phyloP scores from a whole-genome alignment of 345 rosid genomes.

The Salix caprea region DNA sequence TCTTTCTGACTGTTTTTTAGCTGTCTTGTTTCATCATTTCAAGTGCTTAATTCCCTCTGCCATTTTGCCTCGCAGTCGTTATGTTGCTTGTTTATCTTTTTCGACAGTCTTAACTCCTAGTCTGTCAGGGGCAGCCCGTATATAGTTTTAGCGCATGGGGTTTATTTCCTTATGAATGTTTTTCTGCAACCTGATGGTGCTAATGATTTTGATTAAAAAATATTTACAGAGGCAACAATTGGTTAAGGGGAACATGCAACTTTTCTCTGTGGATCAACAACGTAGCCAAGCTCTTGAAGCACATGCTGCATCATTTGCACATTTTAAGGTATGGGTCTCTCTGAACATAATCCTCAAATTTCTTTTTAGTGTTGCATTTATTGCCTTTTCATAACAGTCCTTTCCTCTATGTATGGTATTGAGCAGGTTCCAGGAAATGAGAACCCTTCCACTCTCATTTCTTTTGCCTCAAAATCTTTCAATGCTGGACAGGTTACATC shows the following conservation, averaged over 20 bases:
- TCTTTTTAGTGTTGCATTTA: neutral
- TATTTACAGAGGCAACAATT: slow-evolving; percentile 64
- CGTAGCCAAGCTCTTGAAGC: slow-evolving; percentile 99
- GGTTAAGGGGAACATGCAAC: slow-evolving; percentile 95
- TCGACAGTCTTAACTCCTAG: neutral
- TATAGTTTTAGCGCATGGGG: neutral
- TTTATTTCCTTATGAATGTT: neutral
- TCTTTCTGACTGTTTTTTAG: neutral
- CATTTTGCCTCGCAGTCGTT: neutral
- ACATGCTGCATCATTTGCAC: slow-evolving; percentile 98
- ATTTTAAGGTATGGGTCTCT: slow-evolving; percentile 49
- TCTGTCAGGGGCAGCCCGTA: neutral
- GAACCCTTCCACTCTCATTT: slow-evolving; percentile 81
- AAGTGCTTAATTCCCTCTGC: neutral
- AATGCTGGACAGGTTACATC: slow-evolving; percentile 92
- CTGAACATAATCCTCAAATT: neutral
- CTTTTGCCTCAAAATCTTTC: slow-evolving; percentile 81
- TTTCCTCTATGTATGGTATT: neutral
- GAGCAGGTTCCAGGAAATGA: slow-evolving; percentile 90
- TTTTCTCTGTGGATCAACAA: slow-evolving; percentile 92
- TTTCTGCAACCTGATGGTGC: neutral
- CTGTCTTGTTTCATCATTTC: neutral
- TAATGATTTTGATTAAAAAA: neutral
- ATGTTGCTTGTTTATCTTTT: neutral
- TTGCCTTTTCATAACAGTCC: neutral